Base-by-base conservation (phyloP, 441 rosid genomes). In the Breynia disticha region DNA sequence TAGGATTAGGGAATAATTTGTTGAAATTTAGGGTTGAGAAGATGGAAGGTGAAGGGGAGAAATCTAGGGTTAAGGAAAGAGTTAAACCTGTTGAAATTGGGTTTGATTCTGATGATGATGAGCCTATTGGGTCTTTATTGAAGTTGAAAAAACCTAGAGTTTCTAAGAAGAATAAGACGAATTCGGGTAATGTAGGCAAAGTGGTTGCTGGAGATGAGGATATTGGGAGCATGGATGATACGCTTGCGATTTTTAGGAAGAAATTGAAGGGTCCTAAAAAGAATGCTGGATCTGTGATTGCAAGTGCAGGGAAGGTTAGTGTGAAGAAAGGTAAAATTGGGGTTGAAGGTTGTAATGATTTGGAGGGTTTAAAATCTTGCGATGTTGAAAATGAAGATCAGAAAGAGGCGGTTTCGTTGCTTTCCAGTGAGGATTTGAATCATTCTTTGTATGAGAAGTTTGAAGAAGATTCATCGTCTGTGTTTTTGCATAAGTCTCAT, bases 191-290 rank as follows among this genome's bases (percentile, higher is more conserved):
- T 69, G 73, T 59, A 54, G 79, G 57, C 62, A 76, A 76, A 46
- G 0, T 55, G 51, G 71, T 17, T 56, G 69, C 16, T n/a, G n/a
- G n/a, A 52, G 68, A 67, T 48, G 78, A 65, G 55, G 89, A 76
- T 57, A 77, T 78, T 54, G 96, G 82, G 65, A 90, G 84, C 39
- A 87, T 94, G 97, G 87, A 82, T 71, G 99, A 87, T 58, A 94
- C 99, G 1, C 67, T 90, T 67, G 97, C 99, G 0, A 83, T 79
- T 71, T 84, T 94, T 68, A 80, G 84, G 86, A 90, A 83, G 79
- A 85, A 84, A 66, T 68, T 94, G 73, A 94, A 82, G 79, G 83
- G 79, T 62, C 81, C 73, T 0, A 90, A 79, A 75, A 87, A 80
- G 64, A 77, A 67, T 58, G 43, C 54, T 71, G 88, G 77, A 65